Conservation (phyloP, 148 eudicot species). For the Mesembryanthemum crystallinum region DNA sequence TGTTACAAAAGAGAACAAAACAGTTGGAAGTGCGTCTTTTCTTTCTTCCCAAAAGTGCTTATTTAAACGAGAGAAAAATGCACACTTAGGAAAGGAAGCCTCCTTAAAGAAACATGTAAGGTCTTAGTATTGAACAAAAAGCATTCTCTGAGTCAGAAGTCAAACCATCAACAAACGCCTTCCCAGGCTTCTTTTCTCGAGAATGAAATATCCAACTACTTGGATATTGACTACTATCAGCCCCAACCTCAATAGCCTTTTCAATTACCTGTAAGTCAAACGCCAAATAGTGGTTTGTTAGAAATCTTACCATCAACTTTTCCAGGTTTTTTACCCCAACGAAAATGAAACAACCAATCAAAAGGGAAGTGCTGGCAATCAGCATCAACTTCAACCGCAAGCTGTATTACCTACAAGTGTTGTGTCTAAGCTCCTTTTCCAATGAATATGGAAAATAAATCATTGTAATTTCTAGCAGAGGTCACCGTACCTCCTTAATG, state of each 20-base stretch:
- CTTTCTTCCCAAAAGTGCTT: not conserved
- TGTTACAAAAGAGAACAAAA: not conserved
- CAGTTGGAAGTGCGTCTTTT: not conserved
- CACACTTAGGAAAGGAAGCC: not conserved
- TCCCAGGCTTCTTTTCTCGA: slow-evolving; percentile 91
- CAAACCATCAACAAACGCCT: slow-evolving; percentile 97
- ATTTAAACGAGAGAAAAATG: not conserved
- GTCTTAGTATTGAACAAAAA: not conserved
- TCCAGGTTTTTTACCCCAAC: slow-evolving; percentile 96
- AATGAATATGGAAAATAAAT: slow-evolving; percentile 6
- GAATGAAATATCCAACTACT: slow-evolving; percentile 88
- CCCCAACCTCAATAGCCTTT: slow-evolving; percentile 89
- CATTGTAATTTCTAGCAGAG: not conserved
- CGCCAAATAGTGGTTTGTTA: slow-evolving; percentile 30
- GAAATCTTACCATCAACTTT: slow-evolving; percentile 66
- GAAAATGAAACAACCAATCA: slow-evolving; percentile 91
- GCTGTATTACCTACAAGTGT: slow-evolving; percentile 68
- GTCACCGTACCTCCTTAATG: slow-evolving; percentile 71
- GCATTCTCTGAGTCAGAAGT: slow-evolving; percentile 37
- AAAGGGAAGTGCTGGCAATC: slow-evolving; percentile 70
- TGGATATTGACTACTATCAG: slow-evolving; percentile 83
- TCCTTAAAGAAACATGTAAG: not conserved
- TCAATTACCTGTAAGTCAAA: slow-evolving; percentile 76
- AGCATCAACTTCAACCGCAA: slow-evolving; percentile 84
- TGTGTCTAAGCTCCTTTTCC: slow-evolving; percentile 34